These are phyloP conservation scores for Colletotrichum filicis DNA, from an alignment of 2,329 filamentous ascomycete genomes.

Conservation along the genomic window DNA sequence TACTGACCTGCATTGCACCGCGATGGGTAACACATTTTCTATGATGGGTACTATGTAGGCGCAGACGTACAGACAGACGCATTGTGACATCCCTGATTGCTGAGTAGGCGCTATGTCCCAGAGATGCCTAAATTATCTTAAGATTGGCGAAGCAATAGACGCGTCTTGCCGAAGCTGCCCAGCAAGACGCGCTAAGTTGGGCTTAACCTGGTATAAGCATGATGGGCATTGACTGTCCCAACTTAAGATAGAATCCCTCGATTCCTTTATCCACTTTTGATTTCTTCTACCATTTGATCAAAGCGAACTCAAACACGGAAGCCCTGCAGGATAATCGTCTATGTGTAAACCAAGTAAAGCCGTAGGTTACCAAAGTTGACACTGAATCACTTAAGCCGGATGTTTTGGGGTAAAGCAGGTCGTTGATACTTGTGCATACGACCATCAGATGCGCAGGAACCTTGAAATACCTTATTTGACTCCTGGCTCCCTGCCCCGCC, in stretches of 20 bases:
- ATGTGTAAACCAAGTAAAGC: neutral
- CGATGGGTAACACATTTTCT: neutral
- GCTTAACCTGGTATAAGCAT: neutral
- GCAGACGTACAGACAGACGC: neutral
- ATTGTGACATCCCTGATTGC: neutral
- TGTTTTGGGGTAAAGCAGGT: neutral
- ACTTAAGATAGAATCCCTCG: neutral
- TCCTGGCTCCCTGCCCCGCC: neutral
- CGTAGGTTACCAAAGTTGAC: neutral
- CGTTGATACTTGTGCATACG: neutral
- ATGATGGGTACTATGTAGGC: neutral
- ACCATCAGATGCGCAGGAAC: conserved; percentile 5
- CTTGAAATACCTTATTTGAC: conserved; percentile 4
- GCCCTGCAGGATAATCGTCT: neutral
- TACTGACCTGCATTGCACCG: neutral
- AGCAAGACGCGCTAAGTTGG: neutral
- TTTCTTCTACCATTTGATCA: neutral
- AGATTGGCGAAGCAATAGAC: neutral
- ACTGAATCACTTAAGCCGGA: neutral
- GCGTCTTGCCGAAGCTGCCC: conserved; percentile 1
- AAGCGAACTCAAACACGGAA: neutral
- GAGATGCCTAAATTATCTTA: neutral
- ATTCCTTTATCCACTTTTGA: neutral
- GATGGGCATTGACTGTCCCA: neutral
- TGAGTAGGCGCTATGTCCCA: neutral